Evolutionary conservation across 2,329 filamentous ascomycete genomes (phyloP).

Genomic region (Beauveria asiatica): DNA sequence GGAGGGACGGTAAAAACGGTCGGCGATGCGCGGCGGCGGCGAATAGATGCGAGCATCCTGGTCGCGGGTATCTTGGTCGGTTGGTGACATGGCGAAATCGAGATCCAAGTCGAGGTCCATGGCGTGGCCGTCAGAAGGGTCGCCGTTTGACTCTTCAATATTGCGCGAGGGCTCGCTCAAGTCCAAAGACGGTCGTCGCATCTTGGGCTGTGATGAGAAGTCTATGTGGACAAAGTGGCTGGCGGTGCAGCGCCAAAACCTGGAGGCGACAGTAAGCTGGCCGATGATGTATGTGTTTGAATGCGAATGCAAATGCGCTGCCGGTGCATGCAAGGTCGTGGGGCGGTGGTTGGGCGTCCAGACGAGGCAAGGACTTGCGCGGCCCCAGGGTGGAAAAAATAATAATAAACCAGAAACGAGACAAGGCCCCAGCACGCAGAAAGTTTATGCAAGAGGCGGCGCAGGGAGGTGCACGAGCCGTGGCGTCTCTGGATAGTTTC

Average conservation of each 20-base stretch:
- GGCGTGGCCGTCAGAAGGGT: conserved; percentile 23
- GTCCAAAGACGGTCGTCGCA: conserved; percentile 35
- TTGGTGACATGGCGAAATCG: conserved; percentile 30
- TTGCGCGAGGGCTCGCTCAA: conserved; percentile 34
- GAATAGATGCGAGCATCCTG: conserved; percentile 37
- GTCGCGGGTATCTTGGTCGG: conserved; percentile 28
- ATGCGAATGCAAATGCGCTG: conserved; percentile 1
- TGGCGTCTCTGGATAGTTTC: neutral
- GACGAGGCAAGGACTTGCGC: neutral
- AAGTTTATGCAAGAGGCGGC: neutral
- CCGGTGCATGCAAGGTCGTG: neutral
- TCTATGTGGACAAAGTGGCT: neutral
- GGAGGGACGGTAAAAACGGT: conserved; percentile 63
- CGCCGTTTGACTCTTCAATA: conserved; percentile 26
- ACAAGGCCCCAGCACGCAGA: neutral
- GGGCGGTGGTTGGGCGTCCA: neutral
- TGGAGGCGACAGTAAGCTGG: neutral
- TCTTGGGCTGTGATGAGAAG: conserved; percentile 19
- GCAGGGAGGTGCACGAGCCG: neutral
- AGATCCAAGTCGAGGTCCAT: conserved; percentile 15
- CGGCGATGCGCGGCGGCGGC: conserved; percentile 68
- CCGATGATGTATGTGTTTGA: neutral
- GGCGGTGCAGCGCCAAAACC: neutral
- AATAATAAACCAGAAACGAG: neutral
- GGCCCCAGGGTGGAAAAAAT: neutral